phyloP scores from a whole-genome alignment of 345 rosid genomes.

The Hibiscus syriacus region DNA sequence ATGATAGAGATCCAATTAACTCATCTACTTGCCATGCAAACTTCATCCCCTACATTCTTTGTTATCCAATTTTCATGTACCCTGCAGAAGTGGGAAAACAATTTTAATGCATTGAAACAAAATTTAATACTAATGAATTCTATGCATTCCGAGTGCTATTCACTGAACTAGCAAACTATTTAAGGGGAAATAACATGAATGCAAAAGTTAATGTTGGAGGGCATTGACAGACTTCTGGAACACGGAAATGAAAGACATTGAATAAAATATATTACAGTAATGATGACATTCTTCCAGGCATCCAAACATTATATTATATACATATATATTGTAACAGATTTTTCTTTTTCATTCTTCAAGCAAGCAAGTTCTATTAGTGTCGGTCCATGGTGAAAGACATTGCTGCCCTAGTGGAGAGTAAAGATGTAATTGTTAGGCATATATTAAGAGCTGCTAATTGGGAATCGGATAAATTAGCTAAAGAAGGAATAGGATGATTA shows the following conservation, averaged over 20 bases:
- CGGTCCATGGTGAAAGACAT: too few relatives aligned
- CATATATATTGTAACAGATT: neutral
- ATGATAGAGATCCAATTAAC: constrained; percentile 29
- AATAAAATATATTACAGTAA: neutral
- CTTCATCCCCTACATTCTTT: constrained; percentile 54
- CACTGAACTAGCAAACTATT: neutral
- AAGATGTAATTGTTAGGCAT: too few relatives aligned
- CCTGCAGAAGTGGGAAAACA: constrained; percentile 25
- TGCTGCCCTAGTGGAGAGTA: too few relatives aligned
- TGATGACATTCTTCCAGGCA: neutral
- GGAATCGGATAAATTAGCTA: too few relatives aligned
- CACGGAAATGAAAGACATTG: neutral
- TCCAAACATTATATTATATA: neutral
- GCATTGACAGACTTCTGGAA: neutral
- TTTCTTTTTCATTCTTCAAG: neutral
- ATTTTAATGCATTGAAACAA: neutral
- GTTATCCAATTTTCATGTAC: constrained; percentile 29
- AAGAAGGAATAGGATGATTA: too few relatives aligned
- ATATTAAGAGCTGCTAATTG: too few relatives aligned
- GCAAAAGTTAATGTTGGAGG: neutral
- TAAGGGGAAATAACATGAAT: neutral
- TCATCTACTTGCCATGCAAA: constrained; percentile 58
- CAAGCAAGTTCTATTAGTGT: neutral
- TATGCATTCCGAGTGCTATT: too few relatives aligned
- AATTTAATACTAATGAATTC: too few relatives aligned